Evolutionary conservation across 176 grass and related monocot species (phyloP).

Genomic region (Olyra latifolia): DNA sequence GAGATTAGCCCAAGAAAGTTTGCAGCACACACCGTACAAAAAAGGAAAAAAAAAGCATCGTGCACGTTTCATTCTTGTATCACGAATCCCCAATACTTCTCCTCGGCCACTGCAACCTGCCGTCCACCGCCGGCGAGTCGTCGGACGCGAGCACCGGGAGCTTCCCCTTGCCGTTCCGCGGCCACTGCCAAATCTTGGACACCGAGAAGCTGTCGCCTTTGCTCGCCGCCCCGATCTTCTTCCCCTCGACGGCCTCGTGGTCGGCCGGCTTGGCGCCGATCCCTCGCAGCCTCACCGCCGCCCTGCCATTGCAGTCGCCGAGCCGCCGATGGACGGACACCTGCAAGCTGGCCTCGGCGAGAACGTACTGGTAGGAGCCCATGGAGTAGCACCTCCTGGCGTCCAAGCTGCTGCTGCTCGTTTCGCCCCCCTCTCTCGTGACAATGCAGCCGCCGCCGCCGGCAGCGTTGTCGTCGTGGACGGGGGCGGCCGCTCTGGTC

Average conservation of each 20-base stretch:
- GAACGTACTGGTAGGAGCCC: conserved; percentile 91
- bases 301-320: conserved; percentile 36
- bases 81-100: conserved; percentile 54
- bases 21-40: conserved; percentile 18
- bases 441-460: conserved; percentile 6
- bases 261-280: conserved; percentile 18
- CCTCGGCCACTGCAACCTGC: conserved; percentile 60
- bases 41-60: neutral
- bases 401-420: conserved; percentile 83
- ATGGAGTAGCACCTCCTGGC: conserved; percentile 87
- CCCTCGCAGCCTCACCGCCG: conserved; percentile 28
- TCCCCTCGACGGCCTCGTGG: conserved; percentile 52
- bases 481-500: conserved; percentile 23
- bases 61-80: conserved; percentile 12
- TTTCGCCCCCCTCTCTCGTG: conserved; percentile 58
- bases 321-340: conserved; percentile 61
- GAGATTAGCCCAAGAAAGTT: conserved; percentile 26
- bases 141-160: conserved; percentile 71
- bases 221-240: conserved; percentile 66
- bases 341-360: conserved; percentile 73
- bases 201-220: conserved; percentile 96
- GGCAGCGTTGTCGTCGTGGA: neutral
- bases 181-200: conserved; percentile 99
- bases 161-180: conserved; percentile 78
- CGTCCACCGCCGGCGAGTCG: conserved; percentile 53